These are phyloP conservation scores for Penicillium egyptiacum DNA, from an alignment of 495 filamentous ascomycete species.

Conservation along the genomic window DNA sequence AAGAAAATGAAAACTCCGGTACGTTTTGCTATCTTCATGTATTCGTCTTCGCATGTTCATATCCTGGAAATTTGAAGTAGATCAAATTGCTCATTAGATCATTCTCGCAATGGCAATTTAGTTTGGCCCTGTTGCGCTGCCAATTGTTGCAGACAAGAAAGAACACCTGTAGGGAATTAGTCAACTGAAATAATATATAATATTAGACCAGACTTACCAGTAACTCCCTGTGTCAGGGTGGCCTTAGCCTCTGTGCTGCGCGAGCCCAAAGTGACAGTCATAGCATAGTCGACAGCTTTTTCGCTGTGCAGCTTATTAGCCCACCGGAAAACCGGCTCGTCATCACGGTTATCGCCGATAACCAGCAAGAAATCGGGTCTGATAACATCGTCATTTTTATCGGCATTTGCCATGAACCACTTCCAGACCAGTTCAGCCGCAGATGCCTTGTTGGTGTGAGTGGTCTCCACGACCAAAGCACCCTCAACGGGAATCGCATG, in stretches of 20 bases:
- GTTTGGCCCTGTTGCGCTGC: slow-evolving; percentile 12
- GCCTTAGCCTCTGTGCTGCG: slow-evolving; percentile 83
- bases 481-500: slow-evolving; percentile 79
- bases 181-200: not conserved
- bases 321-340: slow-evolving; percentile 92
- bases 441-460: slow-evolving; percentile 79
- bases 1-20: slow-evolving; percentile 16
- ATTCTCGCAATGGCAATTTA: slow-evolving; percentile 3
- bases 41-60: slow-evolving; percentile 17
- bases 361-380: slow-evolving; percentile 80
- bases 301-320: slow-evolving; percentile 68
- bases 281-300: slow-evolving; percentile 61
- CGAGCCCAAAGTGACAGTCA: slow-evolving; percentile 79
- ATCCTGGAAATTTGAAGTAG: not conserved
- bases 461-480: slow-evolving; percentile 76
- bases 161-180: slow-evolving; percentile 28
- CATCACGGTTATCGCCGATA: slow-evolving; percentile 83
- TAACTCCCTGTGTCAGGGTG: slow-evolving; percentile 85
- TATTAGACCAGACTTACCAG: slow-evolving; percentile 48
- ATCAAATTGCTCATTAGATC: not conserved
- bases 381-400: slow-evolving; percentile 36
- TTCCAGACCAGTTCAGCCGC: slow-evolving; percentile 69
- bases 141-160: slow-evolving; percentile 36
- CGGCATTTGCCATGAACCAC: slow-evolving; percentile 43
- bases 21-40: slow-evolving; percentile 16